A percentile compares a stretch with the other conserved stretches of the same genome.
Evolutionary conservation across 1,139 yeast genomes (phyloP).

Genomic region (Scheffersomyces insectosa): DNA sequence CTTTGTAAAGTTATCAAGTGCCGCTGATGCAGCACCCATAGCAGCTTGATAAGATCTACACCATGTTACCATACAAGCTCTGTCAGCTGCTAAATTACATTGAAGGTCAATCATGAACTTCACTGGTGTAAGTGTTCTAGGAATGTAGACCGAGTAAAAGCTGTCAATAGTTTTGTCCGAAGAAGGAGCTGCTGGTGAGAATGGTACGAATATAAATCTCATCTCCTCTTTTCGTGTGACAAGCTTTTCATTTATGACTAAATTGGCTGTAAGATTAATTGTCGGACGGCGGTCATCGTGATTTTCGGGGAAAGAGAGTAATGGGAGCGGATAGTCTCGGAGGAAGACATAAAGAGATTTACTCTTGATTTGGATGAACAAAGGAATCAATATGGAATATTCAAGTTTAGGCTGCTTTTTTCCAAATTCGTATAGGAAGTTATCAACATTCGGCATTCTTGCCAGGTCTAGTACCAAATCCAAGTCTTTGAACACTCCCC

Average conservation of each 20-base stretch:
- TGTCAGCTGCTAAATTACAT: slow-evolving; percentile 35
- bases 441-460: slow-evolving; percentile 31
- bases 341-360: slow-evolving; percentile 33
- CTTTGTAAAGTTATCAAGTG: slow-evolving; percentile 60
- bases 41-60: slow-evolving; percentile 46
- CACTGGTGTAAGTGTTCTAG: slow-evolving; percentile 49
- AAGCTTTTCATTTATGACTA: slow-evolving; percentile 46
- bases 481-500: slow-evolving; percentile 30
- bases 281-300: slow-evolving; percentile 26
- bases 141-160: slow-evolving; percentile 41
- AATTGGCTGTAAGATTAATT: slow-evolving; percentile 34
- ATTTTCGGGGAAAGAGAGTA: slow-evolving; percentile 41
- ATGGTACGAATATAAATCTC: slow-evolving; percentile 47
- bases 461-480: slow-evolving; percentile 33
- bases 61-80: slow-evolving; percentile 47
- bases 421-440: slow-evolving; percentile 37
- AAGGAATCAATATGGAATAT: slow-evolving; percentile 43
- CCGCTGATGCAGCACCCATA: slow-evolving; percentile 34
- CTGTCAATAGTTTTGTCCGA: slow-evolving; percentile 22
- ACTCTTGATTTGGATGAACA: slow-evolving; percentile 31
- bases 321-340: slow-evolving; percentile 44
- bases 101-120: slow-evolving; percentile 38
- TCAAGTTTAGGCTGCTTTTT: slow-evolving; percentile 43
- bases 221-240: slow-evolving; percentile 40
- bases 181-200: slow-evolving; percentile 40